phyloP scores from a whole-genome alignment of 164 flowering plant genomes.

The Macadamia integrifolia region DNA sequence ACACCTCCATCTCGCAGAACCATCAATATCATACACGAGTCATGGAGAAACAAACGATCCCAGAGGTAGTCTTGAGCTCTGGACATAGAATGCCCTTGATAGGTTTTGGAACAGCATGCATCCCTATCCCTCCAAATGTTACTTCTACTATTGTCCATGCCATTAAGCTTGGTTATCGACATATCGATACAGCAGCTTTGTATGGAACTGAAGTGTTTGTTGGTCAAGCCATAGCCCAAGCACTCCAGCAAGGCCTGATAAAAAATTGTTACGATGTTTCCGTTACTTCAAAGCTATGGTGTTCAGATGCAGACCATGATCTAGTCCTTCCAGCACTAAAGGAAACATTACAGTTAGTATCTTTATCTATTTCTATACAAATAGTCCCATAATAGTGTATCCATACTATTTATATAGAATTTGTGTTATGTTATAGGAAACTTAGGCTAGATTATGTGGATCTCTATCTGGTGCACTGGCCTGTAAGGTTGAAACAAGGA shows the following conservation, averaged over 20 bases:
- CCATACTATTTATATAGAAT: no score
- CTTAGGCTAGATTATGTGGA: slow-evolving; percentile 24
- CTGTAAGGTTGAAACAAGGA: slow-evolving; percentile 18
- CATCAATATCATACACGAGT: no score
- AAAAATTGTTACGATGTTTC: slow-evolving; percentile 26
- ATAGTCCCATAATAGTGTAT: no score
- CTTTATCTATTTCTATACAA: neutral
- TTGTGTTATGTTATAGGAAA: slow-evolving; percentile 7
- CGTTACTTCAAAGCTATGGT: slow-evolving; percentile 43
- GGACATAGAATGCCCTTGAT: neutral
- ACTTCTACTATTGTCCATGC: slow-evolving; percentile 15
- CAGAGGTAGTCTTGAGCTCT: no score
- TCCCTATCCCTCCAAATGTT: slow-evolving; percentile 3
- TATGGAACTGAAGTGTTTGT: slow-evolving; percentile 27
- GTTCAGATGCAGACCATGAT: slow-evolving; percentile 17
- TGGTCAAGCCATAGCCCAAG: slow-evolving; percentile 27
- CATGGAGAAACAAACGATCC: no score
- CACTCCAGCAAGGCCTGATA: slow-evolving; percentile 25
- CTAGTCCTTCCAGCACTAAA: slow-evolving; percentile 31
- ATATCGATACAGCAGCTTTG: slow-evolving; percentile 29
- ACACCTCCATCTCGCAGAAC: no score
- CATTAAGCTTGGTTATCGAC: slow-evolving; percentile 30
- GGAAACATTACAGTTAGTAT: slow-evolving; percentile 20
- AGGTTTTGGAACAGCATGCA: slow-evolving; percentile 17
- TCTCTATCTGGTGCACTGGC: slow-evolving; percentile 27